Conservation (phyloP, 2,329 filamentous ascomycete species). For the Aspergillus thermomutatus region DNA sequence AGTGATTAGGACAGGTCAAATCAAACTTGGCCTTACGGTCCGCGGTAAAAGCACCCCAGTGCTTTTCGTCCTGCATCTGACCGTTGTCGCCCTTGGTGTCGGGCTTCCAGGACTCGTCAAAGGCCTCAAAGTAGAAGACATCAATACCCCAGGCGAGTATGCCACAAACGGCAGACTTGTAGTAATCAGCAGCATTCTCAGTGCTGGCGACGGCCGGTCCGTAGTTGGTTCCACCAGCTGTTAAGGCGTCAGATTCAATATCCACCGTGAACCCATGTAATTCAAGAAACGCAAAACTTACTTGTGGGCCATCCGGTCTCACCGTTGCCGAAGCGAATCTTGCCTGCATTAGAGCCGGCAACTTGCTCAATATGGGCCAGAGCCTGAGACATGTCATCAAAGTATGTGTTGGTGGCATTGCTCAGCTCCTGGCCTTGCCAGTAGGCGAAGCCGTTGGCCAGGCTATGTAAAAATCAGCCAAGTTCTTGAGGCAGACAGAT, state of each 20-base stretch:
- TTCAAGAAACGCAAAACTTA: slow-evolving; percentile 13
- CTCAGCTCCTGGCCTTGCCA: slow-evolving; percentile 63
- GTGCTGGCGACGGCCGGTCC: slow-evolving; percentile 59
- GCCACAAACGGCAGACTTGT: slow-evolving; percentile 60
- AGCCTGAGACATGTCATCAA: slow-evolving; percentile 65
- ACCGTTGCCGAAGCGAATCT: slow-evolving; percentile 65
- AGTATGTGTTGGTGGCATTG: slow-evolving; percentile 61
- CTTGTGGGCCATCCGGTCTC: slow-evolving; percentile 66
- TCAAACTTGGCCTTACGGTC: slow-evolving; percentile 58
- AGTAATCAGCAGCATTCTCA: slow-evolving; percentile 59
- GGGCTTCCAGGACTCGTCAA: slow-evolving; percentile 71
- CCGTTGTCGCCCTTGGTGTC: slow-evolving; percentile 61
- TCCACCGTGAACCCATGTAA: not conserved
- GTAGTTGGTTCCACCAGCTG: slow-evolving; percentile 58
- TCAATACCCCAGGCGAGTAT: slow-evolving; percentile 64
- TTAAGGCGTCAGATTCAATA: slow-evolving; percentile 1
- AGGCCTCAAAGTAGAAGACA: slow-evolving; percentile 71
- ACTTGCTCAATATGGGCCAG: slow-evolving; percentile 60
- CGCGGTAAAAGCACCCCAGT: slow-evolving; percentile 66
- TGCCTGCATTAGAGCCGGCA: slow-evolving; percentile 49
- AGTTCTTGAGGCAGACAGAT: not conserved
- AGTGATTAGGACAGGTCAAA: slow-evolving; percentile 43
- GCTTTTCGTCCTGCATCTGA: slow-evolving; percentile 58
- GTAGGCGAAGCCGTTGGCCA: slow-evolving; percentile 69
- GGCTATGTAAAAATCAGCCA: slow-evolving; percentile 26